phyloP scores from a whole-genome alignment of 352 stramenopile species.

The Chrysophaeum taylorii region DNA sequence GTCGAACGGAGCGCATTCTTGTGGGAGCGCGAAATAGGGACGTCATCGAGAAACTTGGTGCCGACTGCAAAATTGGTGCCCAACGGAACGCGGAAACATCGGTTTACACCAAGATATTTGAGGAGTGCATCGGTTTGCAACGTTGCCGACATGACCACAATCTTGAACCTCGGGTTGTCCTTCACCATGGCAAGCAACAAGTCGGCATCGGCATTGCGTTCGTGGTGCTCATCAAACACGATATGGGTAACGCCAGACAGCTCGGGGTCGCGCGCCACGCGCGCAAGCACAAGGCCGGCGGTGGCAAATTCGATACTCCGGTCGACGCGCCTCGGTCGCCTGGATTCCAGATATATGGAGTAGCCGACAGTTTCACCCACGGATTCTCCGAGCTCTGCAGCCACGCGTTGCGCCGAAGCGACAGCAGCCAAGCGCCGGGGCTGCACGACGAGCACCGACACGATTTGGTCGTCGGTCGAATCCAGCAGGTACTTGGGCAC shows the following conservation, averaged over 20 bases:
- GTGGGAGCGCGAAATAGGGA: too few relatives aligned
- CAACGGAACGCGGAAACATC: neutral
- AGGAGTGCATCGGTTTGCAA: neutral
- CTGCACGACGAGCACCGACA: constrained; percentile 75
- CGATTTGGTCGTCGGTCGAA: constrained; percentile 37
- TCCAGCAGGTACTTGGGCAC: constrained; percentile 29
- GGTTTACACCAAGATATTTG: too few relatives aligned
- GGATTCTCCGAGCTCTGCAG: constrained; percentile 55
- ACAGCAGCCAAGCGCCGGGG: constrained; percentile 73
- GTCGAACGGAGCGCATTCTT: neutral
- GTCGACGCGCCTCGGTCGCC: too few relatives aligned
- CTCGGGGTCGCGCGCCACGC: too few relatives aligned
- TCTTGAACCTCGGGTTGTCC: neutral
- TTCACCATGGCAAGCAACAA: constrained; percentile 75
- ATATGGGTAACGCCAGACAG: constrained; percentile 69
- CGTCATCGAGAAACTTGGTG: neutral
- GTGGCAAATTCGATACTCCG: too few relatives aligned
- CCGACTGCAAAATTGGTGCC: neutral
- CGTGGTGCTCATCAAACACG: constrained; percentile 82
- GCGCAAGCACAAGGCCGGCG: too few relatives aligned
- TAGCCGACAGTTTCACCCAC: too few relatives aligned
- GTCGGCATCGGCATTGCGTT: constrained; percentile 76
- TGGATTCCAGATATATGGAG: too few relatives aligned
- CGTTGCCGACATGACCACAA: neutral
- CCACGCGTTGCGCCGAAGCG: constrained; percentile 67